Conservation (phyloP, 108 stramenopile species). For the Pinguiococcus pyrenoidosus region DNA sequence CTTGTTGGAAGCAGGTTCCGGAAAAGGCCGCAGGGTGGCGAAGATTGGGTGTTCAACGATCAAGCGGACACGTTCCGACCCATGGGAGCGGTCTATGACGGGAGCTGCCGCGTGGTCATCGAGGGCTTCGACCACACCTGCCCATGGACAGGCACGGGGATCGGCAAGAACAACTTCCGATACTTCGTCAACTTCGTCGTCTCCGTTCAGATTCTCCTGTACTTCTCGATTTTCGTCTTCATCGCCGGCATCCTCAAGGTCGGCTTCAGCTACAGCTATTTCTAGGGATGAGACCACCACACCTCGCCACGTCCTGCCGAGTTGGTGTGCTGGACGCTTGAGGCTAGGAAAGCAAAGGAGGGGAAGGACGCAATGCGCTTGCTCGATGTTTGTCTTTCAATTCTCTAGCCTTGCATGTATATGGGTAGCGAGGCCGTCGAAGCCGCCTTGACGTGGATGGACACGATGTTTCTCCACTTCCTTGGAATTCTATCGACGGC, state of each 20-base stretch:
- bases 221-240: constrained; percentile 13
- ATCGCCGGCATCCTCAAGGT: background rate
- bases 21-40: too few species aligned
- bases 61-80: too few species aligned
- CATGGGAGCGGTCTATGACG: too few species aligned
- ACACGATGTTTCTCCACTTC: constrained; percentile 69
- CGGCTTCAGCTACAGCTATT: constrained; percentile 13
- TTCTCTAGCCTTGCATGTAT: constrained; percentile 32
- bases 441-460: constrained; percentile 63
- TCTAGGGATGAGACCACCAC: constrained; percentile 9
- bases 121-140: too few species aligned
- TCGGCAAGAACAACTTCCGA: too few species aligned
- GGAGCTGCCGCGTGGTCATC: too few species aligned
- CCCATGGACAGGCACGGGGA: too few species aligned
- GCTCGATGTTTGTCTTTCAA: background rate
- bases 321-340: too few species aligned
- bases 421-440: constrained; percentile 59
- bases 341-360: too few species aligned
- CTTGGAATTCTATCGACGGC: constrained; percentile 56
- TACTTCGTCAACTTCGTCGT: constrained; percentile 14
- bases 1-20: too few species aligned
- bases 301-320: background rate
- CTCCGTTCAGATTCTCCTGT: constrained; percentile 50
- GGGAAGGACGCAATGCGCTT: constrained; percentile 5
- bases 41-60: too few species aligned